Percentiles rank a stretch among this genome's conserved stretches.
These are phyloP conservation scores for Candida dajiaensis DNA, from an alignment of 805 yeast genomes.

Conservation along the genomic window DNA sequence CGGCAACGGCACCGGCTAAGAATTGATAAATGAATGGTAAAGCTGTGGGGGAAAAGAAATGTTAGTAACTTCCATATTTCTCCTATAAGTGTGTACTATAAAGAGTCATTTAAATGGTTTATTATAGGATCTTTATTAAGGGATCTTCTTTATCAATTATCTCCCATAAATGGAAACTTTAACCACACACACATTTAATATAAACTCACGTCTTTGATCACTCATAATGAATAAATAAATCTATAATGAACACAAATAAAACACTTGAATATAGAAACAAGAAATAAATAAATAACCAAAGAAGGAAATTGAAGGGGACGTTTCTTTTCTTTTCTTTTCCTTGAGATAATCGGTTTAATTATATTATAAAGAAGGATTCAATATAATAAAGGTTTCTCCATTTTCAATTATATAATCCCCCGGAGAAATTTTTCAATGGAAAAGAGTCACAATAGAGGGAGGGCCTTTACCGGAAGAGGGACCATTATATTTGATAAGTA, in stretches of 20 bases:
- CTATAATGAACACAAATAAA: neutral
- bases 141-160: neutral
- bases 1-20: constrained; percentile 90
- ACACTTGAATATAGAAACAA: neutral
- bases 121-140: too few relatives aligned
- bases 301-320: too few relatives aligned
- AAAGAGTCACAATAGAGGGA: neutral
- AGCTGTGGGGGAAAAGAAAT: constrained; percentile 34
- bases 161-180: too few relatives aligned
- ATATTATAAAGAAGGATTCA: too few relatives aligned
- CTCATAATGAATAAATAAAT: constrained; percentile 4
- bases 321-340: too few relatives aligned
- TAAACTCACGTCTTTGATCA: constrained; percentile 12
- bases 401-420: neutral
- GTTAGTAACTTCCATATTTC: too few relatives aligned
- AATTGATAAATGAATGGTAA: constrained; percentile 92
- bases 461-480: neutral
- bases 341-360: too few relatives aligned
- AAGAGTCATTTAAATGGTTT: too few relatives aligned
- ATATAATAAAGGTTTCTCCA: too few relatives aligned
- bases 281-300: neutral
- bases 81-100: too few relatives aligned
- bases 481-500: too few relatives aligned
- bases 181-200: neutral
- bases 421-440: neutral